phyloP scores from a whole-genome alignment of 2,329 filamentous ascomycete genomes.

The Albifimbria verrucaria region DNA sequence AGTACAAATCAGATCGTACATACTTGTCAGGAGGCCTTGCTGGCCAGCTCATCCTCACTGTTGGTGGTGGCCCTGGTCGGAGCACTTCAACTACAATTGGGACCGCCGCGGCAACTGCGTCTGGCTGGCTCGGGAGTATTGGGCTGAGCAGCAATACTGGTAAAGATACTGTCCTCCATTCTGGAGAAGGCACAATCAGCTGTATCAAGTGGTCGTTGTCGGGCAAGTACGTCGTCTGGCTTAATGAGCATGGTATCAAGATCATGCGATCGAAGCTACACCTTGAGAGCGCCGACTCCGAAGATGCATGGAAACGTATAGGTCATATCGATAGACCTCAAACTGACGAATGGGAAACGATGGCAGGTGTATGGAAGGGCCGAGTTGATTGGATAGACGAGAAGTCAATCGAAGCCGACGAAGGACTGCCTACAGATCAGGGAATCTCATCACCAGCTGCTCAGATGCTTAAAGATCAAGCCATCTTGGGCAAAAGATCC shows the following conservation, averaged over 20 bases:
- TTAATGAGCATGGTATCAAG: constrained; percentile 96
- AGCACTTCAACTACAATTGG: constrained; percentile 85
- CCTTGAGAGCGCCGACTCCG: constrained; percentile 70
- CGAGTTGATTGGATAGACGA: constrained; percentile 92
- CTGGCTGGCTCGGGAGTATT: constrained; percentile 88
- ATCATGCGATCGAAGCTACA: constrained; percentile 91
- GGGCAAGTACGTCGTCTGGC: constrained; percentile 89
- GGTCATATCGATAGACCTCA: constrained; percentile 88
- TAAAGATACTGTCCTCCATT: constrained; percentile 83
- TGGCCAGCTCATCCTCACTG: constrained; percentile 82
- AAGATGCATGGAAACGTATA: constrained; percentile 91
- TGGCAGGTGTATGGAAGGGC: constrained; percentile 94
- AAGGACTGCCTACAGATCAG: constrained; percentile 48
- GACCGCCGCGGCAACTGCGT: constrained; percentile 77
- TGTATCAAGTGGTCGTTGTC: constrained; percentile 93
- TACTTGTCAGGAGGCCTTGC: constrained; percentile 90
- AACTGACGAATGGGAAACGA: constrained; percentile 86
- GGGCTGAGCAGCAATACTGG: constrained; percentile 75
- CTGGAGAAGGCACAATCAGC: constrained; percentile 86
- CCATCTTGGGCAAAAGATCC: constrained; percentile 40
- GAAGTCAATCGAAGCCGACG: constrained; percentile 69
- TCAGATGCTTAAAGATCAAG: constrained; percentile 41
- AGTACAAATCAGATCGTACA: constrained; percentile 83
- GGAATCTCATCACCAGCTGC: neutral
- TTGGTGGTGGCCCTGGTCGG: constrained; percentile 73